Conservation (phyloP, 176 grass and related monocot genomes). For the Puccinellia tenuiflora region DNA sequence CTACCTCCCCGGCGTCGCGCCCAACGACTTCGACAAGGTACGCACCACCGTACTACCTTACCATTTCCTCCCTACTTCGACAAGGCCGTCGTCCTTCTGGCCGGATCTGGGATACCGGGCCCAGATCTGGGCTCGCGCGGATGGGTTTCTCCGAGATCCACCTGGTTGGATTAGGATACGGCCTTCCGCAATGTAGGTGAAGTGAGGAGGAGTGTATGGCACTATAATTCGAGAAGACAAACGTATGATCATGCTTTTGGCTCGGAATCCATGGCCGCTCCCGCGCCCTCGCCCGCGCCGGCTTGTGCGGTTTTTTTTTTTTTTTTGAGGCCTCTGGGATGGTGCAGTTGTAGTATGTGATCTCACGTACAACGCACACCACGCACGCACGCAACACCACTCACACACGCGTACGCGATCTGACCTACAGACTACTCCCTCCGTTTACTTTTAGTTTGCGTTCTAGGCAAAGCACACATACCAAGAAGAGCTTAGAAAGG, state of each 20-base stretch:
- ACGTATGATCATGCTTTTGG: background rate
- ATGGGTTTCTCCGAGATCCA: background rate
- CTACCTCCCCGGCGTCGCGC: constrained; percentile 86
- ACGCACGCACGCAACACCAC: too few species aligned
- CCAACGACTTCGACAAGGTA: constrained; percentile 82
- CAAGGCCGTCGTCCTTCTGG: background rate
- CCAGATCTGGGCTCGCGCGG: constrained; percentile 36
- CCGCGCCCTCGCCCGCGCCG: background rate
- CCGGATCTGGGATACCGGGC: constrained; percentile 23
- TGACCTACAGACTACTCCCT: too few species aligned
- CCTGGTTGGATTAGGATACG: background rate
- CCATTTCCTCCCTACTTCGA: too few species aligned
- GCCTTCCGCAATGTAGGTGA: background rate
- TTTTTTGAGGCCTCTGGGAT: too few species aligned
- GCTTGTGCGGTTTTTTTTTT: too few species aligned
- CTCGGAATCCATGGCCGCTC: background rate
- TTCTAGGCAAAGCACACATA: too few species aligned
- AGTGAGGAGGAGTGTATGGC: background rate
- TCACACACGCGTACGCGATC: too few species aligned
- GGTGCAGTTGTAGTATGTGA: too few species aligned
- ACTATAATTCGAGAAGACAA: background rate
- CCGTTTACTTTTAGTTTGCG: too few species aligned
- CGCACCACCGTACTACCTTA: background rate
- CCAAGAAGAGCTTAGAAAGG: too few species aligned
- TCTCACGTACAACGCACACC: too few species aligned